Percentiles rank a stretch among this genome's conserved stretches.
Evolutionary conservation across 2,329 filamentous ascomycete species (phyloP).

Genomic region (Penicillium sp.): DNA sequence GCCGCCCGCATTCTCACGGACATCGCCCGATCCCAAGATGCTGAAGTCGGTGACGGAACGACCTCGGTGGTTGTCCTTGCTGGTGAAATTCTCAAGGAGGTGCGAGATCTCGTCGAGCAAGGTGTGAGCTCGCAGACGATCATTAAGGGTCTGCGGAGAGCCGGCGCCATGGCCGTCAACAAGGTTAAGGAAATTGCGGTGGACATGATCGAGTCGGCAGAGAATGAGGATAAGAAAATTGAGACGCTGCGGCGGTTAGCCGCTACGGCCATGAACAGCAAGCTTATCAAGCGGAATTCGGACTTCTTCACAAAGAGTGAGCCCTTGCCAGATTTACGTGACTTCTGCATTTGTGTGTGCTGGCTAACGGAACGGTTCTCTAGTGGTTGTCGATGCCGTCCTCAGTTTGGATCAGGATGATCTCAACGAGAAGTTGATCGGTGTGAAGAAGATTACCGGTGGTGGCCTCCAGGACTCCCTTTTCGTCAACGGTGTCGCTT

Average conservation of each 20-base stretch:
- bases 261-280: slow-evolving; percentile 97
- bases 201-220: slow-evolving; percentile 61
- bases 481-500: slow-evolving; percentile 96
- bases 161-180: slow-evolving; percentile 88
- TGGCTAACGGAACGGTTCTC: slow-evolving; percentile 19
- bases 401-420: slow-evolving; percentile 94
- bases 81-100: slow-evolving; percentile 96
- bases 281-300: slow-evolving; percentile 96
- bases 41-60: slow-evolving; percentile 96
- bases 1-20: slow-evolving; percentile 96
- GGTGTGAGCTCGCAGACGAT: slow-evolving; percentile 97
- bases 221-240: slow-evolving; percentile 78
- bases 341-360: background rate
- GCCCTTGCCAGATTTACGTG: slow-evolving; percentile 28
- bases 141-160: slow-evolving; percentile 89
- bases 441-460: slow-evolving; percentile 96
- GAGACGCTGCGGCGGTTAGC: slow-evolving; percentile 89
- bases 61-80: slow-evolving; percentile 96
- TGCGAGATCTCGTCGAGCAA: slow-evolving; percentile 93
- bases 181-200: slow-evolving; percentile 98
- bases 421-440: slow-evolving; percentile 95
- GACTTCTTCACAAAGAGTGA: slow-evolving; percentile 95
- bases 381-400: slow-evolving; percentile 97
- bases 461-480: slow-evolving; percentile 93
- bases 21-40: slow-evolving; percentile 97